phyloP scores from a whole-genome alignment of 163 green algal species.

The Prototheca wickerhamii region DNA sequence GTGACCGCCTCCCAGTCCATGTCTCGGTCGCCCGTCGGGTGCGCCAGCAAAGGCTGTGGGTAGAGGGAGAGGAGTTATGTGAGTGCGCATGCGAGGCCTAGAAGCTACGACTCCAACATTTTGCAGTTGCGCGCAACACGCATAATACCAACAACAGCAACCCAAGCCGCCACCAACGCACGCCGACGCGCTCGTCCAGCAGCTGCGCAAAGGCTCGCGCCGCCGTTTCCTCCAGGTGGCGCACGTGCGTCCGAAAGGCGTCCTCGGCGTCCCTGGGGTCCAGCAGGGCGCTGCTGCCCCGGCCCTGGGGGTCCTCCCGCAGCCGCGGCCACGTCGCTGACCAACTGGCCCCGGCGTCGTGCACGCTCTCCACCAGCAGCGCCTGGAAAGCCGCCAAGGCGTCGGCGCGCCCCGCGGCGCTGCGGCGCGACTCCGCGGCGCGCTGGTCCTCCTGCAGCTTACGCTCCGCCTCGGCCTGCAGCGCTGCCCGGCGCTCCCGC shows the following conservation, averaged over 20 bases:
- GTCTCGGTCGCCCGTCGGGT: no score
- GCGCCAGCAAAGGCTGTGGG: no score
- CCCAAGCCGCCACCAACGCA: neutral
- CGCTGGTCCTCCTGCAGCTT: conserved; percentile 22
- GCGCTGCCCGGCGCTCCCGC: conserved; percentile 1
- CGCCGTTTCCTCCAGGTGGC: conserved; percentile 10
- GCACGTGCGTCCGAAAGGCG: conserved; percentile 35
- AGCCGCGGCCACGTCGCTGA: conserved; percentile 27
- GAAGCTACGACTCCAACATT: no score
- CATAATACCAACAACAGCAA: neutral
- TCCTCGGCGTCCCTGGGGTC: conserved; percentile 16
- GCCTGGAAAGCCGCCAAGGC: conserved; percentile 46
- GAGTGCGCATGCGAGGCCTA: no score
- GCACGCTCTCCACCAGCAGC: conserved; percentile 60
- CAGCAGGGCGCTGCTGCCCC: conserved; percentile 23
- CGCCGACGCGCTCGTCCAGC: conserved; percentile 25
- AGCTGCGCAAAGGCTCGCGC: conserved; percentile 18
- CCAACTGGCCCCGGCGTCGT: conserved; percentile 44
- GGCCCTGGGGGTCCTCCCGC: conserved; percentile 40
- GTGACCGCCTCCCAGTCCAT: no score
- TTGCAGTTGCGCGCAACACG: neutral
- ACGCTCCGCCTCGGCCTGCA: conserved; percentile 26
- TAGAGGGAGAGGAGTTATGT: no score
- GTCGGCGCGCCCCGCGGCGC: conserved; percentile 35
- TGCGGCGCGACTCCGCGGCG: conserved; percentile 28